Base-by-base conservation (phyloP, 805 yeast genomes). In the Kodamaea restingae region DNA sequence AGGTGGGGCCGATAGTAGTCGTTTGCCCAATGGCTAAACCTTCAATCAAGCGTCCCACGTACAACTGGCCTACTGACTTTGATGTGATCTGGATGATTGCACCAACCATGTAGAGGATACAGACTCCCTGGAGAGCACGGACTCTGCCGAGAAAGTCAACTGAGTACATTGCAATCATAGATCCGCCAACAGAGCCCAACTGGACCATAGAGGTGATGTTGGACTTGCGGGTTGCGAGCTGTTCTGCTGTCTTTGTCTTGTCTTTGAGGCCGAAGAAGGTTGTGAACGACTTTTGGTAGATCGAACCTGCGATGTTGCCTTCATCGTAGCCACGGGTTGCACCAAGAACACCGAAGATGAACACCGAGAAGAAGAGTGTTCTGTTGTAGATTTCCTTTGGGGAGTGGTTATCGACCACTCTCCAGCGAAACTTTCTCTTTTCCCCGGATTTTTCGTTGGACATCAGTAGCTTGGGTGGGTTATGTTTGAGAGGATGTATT, bases 281-380 rank as follows among this genome's bases (percentile, higher is more conserved):
- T 21, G 49, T 55, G 51, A 78, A 78, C 0, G 74, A 60, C 3
- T 45, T 42, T 47, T 71, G 78, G 8, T 71, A 62, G 15, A 71
- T 58, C 5, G 68, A 56, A 9, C 77, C 78, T 7, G 76, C 58
- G 24, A 71, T 63, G 43, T 57, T 58, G 24, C 82, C 82, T 52
- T 78, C 82, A 52, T 78, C 82, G 33, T 63, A 68, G 10, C 82
- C 83, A 55, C 83, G 58, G 4, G 78, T 77, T 24, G 73, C 63
- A 5, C 83, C 83, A 32, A 76, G 53, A 12, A 76, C 53, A 34
- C 82, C 83, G 55, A 76, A 78, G 3, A 74, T 63, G 22, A 70
- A 56, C 11, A 74, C 70, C 1, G 75, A 61, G 32, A 67, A 46
- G 52, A 59, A 74, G 26, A 77, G 61, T 4, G 69, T 65, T 51